Evolutionary conservation across 1,284 basidiomycete species (phyloP), one percentile per base, ranked within the genome.

Genomic region (Cutaneotrichosporon sp.): DNA sequence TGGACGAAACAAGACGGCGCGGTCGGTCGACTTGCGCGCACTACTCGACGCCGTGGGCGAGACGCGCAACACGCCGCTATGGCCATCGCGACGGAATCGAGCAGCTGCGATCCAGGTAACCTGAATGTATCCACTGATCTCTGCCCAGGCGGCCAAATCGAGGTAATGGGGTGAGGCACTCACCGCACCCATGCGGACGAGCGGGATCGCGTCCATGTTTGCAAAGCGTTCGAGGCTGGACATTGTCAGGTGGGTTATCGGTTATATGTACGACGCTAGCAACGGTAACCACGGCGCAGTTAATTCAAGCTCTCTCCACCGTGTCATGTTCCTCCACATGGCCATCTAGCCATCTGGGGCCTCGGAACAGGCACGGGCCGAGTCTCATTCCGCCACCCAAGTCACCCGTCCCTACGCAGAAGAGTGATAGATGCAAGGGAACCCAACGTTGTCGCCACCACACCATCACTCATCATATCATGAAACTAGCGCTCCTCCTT

Each of bases 191-290:
- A 72, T 67, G 13, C 70, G 65, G 40, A 75, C 51, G 18, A 79
- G 73, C 63, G 69, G 67, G 7, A 69, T 52, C 4, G 75, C 56
- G 62, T 79, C 74, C 53, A 75, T 73, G 7, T 70, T 50, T 7
- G 67, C 62, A 22, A 76, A 68, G 18, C 76, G 69, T 52, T 76
- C 73, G 52, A 59, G 32, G 22, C 53, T 22, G 47, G 63, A 60
- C 55, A 69, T 68, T 31, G 65, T 66, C 7, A 42, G 56, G 9
- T 46, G 50, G 38, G 52, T 60, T 22, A 59, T 26, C 40, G 18
- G 21, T n/a, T 32, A 46, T 32, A 26, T 30, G 53, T 21, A 13
- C 4, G 21, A 22, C 7, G 31, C 32, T 21, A n/a, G 34, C 42
- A 46, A 46, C 7, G 34, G 16, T 22, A 34, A 40, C n/a, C 36